Base-by-base conservation (phyloP, 2,329 filamentous ascomycete species). In the Westerdykella aurantiaca region DNA sequence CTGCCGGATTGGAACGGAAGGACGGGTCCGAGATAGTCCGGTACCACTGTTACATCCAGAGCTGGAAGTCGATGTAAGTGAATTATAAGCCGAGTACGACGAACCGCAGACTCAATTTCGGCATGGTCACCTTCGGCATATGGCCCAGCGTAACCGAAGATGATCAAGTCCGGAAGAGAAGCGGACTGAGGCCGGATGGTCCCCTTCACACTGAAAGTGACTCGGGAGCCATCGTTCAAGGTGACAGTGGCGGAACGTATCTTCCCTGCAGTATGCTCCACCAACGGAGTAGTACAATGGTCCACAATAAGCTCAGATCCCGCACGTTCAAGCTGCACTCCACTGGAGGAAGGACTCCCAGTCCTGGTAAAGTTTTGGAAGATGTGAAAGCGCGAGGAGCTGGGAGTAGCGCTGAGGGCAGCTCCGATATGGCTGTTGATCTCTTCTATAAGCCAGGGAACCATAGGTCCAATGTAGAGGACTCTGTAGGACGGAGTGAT, bases 381-480 rank as follows among this genome's bases (percentile, higher is more conserved):
- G 53, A 66, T 58, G 40, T 61, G 58, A 43, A 61, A 66, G 46
- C 62, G 55, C 31, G 63, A 66, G 10, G 56, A 51, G 39, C 55
- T 53, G 38, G 60, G 57, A 29, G 57, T 55, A 11, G 61, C 55
- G 39, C 53, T 50, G 33, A 68, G 56, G 18, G 64, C 63, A 21
- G 56, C 52, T n/a, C 54, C 56, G 25, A 68, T 60, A 25, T 61
- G 55, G 6, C 46, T 45, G 22, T 55, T 58, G 34, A 65, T 60
- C 16, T 55, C 54, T 22, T 60, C 50, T 43, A 60, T 55, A n/a
- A 51, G 52, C 62, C 63, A 67, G 23, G 50, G 47, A 18, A 58
- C 53, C 17, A 58, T 52, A 35, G 51, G 49, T 9, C 64, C 64
- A 31, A 67, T 48, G 47, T 58, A 67, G 2, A 67, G 44, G 22